Evolutionary conservation across 2,329 filamentous ascomycete species (phyloP), one percentile per base, ranked within the genome.

Genomic region (Calonectria fujianensis): DNA sequence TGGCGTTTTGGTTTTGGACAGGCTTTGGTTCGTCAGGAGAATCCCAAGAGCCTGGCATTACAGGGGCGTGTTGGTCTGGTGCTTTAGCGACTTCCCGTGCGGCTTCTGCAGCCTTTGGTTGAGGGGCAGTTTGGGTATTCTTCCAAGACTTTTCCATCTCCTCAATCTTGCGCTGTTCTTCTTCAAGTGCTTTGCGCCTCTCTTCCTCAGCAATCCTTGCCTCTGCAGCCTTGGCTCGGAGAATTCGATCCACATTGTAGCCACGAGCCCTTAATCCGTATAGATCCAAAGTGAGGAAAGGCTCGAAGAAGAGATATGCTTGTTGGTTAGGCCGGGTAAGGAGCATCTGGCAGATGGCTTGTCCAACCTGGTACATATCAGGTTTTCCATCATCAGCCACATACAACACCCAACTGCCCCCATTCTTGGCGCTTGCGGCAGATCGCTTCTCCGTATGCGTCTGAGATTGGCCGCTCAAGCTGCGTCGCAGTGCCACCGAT

Each of bases 191-290:
- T 81, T 93, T 93, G 81, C 94, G 93, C 64, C 94, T 91, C 83
- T 95, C 93, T 80, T 94, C 94, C 82, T 98, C 96, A 0, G 95
- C 96, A 77, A 98, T 93, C 68, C 95, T 92, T 8, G 95, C 95
- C 84, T 98, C 96, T 3, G 95, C 94, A 27, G 94, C 95, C 86
- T 97, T 97, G 69, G 94, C 94, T 48, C 95, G 92, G 29, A 99
- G 89, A 76, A 99, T 98, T 65, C 97, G 94, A 82, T 98, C 95
- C 50, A 99, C 97, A 79, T 99, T 98, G 88, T 98, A 98, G 2
- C 97, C 97, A 77, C 97, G 95, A 74, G 93, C 92, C 80, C 95
- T 93, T 51, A 99, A 87, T 67, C 96, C 93, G 61, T 94, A 91
- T 31, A 99, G 89, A 79, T 96, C 95, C 11, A 97, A 93, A 73